Evolutionary conservation across 2,329 filamentous ascomycete species (phyloP).

Genomic region (Fusarium scirpi): DNA sequence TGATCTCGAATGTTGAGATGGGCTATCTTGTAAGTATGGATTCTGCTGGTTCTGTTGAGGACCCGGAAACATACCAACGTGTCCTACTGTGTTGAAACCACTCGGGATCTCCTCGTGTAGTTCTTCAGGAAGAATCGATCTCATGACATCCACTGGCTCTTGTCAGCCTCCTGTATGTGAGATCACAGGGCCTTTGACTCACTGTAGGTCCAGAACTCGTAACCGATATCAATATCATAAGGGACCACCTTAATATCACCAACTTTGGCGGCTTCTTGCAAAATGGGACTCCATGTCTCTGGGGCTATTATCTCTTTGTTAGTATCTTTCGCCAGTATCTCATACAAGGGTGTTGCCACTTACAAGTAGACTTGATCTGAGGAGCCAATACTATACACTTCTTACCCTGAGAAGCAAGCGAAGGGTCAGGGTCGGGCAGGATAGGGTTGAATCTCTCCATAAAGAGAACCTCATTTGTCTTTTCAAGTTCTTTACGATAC

Average conservation of each 20-base stretch:
- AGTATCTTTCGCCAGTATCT: not conserved
- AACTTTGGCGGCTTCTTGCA: slow-evolving; percentile 75
- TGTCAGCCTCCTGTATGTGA: slow-evolving; percentile 34
- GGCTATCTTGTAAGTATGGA: slow-evolving; percentile 60
- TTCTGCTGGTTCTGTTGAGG: not conserved
- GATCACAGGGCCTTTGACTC: slow-evolving; percentile 48
- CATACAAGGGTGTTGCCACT: slow-evolving; percentile 17
- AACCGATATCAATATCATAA: slow-evolving; percentile 81
- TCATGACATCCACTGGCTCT: slow-evolving; percentile 79
- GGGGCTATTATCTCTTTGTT: slow-evolving; percentile 53
- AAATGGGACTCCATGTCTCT: slow-evolving; percentile 79
- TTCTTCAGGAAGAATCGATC: slow-evolving; percentile 82
- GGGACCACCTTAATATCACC: slow-evolving; percentile 79
- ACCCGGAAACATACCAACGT: slow-evolving; percentile 71
- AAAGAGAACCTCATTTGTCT: slow-evolving; percentile 73
- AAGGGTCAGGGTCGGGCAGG: slow-evolving; percentile 69
- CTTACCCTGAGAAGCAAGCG: slow-evolving; percentile 64
- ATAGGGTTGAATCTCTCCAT: slow-evolving; percentile 74
- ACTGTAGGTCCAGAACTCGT: slow-evolving; percentile 89
- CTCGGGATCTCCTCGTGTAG: slow-evolving; percentile 83
- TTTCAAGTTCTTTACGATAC: slow-evolving; percentile 74
- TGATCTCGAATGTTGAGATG: slow-evolving; percentile 90
- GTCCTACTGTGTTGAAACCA: slow-evolving; percentile 89
- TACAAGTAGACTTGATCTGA: slow-evolving; percentile 66
- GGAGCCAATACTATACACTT: slow-evolving; percentile 73